Conservation (phyloP, 1,284 basidiomycete genomes). For the Sporisorium scitamineum region DNA sequence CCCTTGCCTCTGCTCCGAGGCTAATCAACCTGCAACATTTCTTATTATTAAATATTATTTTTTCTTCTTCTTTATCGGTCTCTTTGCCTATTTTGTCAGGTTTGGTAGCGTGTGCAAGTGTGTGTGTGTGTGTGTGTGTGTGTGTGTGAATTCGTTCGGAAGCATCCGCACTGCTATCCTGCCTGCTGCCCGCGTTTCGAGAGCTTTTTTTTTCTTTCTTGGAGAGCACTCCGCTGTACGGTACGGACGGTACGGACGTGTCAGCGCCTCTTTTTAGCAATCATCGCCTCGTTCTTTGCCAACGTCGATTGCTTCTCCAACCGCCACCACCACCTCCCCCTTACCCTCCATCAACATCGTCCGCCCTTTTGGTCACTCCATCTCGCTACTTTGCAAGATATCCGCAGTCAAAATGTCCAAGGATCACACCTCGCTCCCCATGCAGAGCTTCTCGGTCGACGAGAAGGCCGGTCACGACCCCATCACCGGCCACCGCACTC, state of each 20-base stretch:
- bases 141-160: neutral
- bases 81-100: neutral
- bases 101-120: neutral
- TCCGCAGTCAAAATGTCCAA: constrained; percentile 49
- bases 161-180: neutral
- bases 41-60: too few relatives aligned
- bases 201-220: neutral
- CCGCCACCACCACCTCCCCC: constrained; percentile 17
- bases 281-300: neutral
- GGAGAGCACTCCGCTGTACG: too few relatives aligned
- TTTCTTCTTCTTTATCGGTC: neutral
- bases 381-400: neutral
- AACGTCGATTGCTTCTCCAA: neutral
- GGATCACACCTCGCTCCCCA: constrained; percentile 61
- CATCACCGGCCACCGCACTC: constrained; percentile 59
- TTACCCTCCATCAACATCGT: neutral
- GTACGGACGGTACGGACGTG: neutral
- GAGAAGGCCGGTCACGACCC: constrained; percentile 65
- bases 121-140: neutral
- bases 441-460: constrained; percentile 62
- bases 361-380: constrained; percentile 1
- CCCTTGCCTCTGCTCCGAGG: neutral
- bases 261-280: neutral
- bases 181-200: neutral
- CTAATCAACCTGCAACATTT: too few relatives aligned